Conservation (phyloP, 108 stramenopile genomes). For the Pseudonitzschia multistriata region DNA sequence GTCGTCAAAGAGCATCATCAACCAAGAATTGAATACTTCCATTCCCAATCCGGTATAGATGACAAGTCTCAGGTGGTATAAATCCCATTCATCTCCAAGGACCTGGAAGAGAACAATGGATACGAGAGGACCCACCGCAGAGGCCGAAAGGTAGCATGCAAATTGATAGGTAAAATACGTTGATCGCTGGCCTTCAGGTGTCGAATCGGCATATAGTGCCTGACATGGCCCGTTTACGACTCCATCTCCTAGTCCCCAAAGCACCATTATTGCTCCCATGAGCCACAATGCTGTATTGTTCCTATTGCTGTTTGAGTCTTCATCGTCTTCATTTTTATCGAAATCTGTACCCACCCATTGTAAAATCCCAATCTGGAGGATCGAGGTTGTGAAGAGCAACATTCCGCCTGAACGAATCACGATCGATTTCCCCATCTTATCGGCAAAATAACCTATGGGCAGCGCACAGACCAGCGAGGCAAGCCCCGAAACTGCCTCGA, state of each 20-base stretch:
- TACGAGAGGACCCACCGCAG: conserved; percentile 58
- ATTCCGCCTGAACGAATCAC: conserved; percentile 46
- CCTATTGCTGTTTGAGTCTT: conserved; percentile 2
- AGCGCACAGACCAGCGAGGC: conserved; percentile 49
- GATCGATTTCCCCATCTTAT: conserved; percentile 38
- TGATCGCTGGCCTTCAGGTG: conserved; percentile 52
- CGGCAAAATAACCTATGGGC: conserved; percentile 66
- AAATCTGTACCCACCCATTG: conserved; percentile 28
- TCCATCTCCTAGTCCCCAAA: conserved; percentile 59
- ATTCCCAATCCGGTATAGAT: conserved; percentile 58
- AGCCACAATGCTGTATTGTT: conserved; percentile 18
- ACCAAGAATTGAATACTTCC: conserved; percentile 38
- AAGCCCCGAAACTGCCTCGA: conserved; percentile 59
- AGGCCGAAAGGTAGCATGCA: conserved; percentile 35
- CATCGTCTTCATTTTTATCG: conserved; percentile 4
- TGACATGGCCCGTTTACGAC: conserved; percentile 51
- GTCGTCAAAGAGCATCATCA: conserved; percentile 75
- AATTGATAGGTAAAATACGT: conserved; percentile 50
- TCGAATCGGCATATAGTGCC: conserved; percentile 70
- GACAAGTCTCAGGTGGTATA: conserved; percentile 42
- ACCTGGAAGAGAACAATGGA: conserved; percentile 47
- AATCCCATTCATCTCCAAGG: conserved; percentile 60
- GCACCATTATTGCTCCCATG: conserved; percentile 33
- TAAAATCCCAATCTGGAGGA: conserved; percentile 31
- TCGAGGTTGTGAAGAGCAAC: conserved; percentile 34